These are phyloP conservation scores for Sedum album DNA, from an alignment of 164 flowering plant genomes.

Conservation along the genomic window DNA sequence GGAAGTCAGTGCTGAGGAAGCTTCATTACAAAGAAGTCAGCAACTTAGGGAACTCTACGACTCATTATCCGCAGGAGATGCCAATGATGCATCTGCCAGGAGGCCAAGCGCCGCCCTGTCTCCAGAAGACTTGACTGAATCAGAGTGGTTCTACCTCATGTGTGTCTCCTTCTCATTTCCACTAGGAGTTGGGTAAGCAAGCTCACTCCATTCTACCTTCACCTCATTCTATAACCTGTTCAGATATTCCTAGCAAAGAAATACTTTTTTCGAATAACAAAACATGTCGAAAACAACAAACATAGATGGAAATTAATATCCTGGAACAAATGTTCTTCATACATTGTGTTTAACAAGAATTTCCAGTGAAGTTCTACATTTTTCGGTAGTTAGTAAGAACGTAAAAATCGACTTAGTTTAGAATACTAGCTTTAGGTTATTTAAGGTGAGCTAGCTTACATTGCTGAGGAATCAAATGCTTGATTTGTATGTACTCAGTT, in stretches of 20 bases:
- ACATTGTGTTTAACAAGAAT: constrained; percentile 15
- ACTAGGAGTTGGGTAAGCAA: constrained; percentile 74
- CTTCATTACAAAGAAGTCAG: constrained; percentile 75
- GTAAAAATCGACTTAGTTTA: too few species aligned
- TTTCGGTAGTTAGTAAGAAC: too few species aligned
- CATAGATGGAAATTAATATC: background rate
- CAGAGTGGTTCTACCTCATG: constrained; percentile 98
- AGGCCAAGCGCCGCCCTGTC: constrained; percentile 80
- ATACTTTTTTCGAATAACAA: background rate
- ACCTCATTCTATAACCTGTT: background rate
- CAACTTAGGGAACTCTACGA: constrained; percentile 88
- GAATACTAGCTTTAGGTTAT: background rate
- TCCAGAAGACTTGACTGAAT: constrained; percentile 92
- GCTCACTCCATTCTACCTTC: constrained; percentile 10
- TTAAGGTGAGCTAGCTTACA: background rate
- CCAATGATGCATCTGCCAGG: constrained; percentile 46
- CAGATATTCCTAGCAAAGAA: too few species aligned
- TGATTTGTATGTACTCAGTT: background rate
- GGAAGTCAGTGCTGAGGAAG: constrained; percentile 86
- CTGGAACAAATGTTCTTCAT: background rate
- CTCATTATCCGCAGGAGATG: constrained; percentile 63
- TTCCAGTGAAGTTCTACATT: background rate
- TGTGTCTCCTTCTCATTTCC: constrained; percentile 91
- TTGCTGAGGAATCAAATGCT: background rate
- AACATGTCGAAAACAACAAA: background rate